phyloP scores from a whole-genome alignment of 2,329 filamentous ascomycete species.

The Fragosphaeria purpurea region DNA sequence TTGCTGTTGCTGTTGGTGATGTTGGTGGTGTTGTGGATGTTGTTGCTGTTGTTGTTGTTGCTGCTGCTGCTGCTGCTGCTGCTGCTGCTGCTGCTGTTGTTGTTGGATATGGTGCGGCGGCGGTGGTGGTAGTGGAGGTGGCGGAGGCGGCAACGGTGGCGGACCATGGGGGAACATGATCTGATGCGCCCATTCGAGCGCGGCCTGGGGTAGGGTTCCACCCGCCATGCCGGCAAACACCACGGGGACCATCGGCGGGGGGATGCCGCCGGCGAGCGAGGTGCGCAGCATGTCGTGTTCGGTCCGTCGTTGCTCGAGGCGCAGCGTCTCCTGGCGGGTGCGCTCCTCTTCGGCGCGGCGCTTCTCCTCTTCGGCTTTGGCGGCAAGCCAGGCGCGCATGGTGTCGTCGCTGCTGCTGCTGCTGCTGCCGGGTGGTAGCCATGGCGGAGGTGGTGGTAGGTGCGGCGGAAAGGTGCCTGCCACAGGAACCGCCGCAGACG shows the following conservation, averaged over 20 bases:
- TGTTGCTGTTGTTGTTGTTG: slow-evolving; percentile 41
- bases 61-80: slow-evolving; percentile 42
- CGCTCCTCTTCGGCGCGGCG: slow-evolving; percentile 66
- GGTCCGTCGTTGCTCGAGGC: slow-evolving; percentile 61
- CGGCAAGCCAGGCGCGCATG: slow-evolving; percentile 61
- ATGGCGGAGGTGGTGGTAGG: slow-evolving; percentile 12
- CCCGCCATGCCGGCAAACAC: slow-evolving; percentile 66
- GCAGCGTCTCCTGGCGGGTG: slow-evolving; percentile 52
- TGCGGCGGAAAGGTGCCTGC: not conserved
- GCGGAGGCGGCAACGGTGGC: slow-evolving; percentile 1
- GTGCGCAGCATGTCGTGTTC: slow-evolving; percentile 64
- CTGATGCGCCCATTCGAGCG: slow-evolving; percentile 60
- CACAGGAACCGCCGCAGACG: no score
- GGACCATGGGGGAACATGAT: slow-evolving; percentile 39
- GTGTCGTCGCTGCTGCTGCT: slow-evolving; percentile 42
- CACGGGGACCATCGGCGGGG: slow-evolving; percentile 63
- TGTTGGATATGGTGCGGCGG: slow-evolving; percentile 16
- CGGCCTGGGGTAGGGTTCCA: slow-evolving; percentile 48
- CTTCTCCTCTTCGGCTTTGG: slow-evolving; percentile 64
- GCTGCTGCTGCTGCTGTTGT: slow-evolving; percentile 20
- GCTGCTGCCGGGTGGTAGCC: slow-evolving; percentile 38
- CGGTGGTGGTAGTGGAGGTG: not conserved
- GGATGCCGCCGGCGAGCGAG: slow-evolving; percentile 59
- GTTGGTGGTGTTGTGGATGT: slow-evolving; percentile 29
- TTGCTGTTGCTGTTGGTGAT: slow-evolving; percentile 42